A percentile compares a stretch with the other conserved stretches of the same genome.
Evolutionary conservation across 1,284 basidiomycete species (phyloP).

Genomic region (Anthracocystis walkeri): DNA sequence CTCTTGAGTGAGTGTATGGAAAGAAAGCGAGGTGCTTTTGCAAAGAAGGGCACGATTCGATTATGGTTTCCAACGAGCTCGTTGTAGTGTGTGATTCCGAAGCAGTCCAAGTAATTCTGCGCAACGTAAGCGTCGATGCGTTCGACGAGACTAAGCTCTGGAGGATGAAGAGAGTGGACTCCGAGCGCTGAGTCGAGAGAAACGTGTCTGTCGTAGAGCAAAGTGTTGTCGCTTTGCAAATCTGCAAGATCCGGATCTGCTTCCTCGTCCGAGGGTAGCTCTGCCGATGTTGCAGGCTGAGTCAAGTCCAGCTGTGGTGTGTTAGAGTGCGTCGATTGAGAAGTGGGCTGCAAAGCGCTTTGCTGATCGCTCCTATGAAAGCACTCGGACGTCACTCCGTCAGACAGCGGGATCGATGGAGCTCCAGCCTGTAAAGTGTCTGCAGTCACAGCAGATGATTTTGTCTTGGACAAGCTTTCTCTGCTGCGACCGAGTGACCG

Average conservation of each 20-base stretch:
- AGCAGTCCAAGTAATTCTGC: constrained; percentile 37
- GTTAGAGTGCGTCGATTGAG: background rate
- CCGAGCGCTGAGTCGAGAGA: constrained; percentile 27
- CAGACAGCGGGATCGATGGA: constrained; percentile 1
- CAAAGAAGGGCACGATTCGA: constrained; percentile 25
- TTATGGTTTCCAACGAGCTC: constrained; percentile 29
- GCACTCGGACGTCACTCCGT: background rate
- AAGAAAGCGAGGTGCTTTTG: constrained; percentile 43
- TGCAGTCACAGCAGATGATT: background rate
- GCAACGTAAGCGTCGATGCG: constrained; percentile 27
- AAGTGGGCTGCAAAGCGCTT: background rate
- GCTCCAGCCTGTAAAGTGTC: background rate
- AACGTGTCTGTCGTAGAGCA: constrained; percentile 19
- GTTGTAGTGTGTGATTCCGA: constrained; percentile 32
- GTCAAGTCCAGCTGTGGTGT: background rate
- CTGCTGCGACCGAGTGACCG: constrained; percentile 28
- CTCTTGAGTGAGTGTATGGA: constrained; percentile 44
- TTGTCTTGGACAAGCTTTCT: background rate
- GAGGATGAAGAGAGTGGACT: background rate
- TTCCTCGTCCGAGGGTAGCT: constrained; percentile 11
- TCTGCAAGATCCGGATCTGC: constrained; percentile 26
- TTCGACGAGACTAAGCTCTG: constrained; percentile 7
- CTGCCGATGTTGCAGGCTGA: background rate
- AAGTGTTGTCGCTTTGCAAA: constrained; percentile 31
- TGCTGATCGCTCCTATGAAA: background rate